A percentile compares a stretch with the other conserved stretches of the same genome.
These are phyloP conservation scores for Chlorella sp. DNA, from an alignment of 139 green algal species.

Conservation along the genomic window DNA sequence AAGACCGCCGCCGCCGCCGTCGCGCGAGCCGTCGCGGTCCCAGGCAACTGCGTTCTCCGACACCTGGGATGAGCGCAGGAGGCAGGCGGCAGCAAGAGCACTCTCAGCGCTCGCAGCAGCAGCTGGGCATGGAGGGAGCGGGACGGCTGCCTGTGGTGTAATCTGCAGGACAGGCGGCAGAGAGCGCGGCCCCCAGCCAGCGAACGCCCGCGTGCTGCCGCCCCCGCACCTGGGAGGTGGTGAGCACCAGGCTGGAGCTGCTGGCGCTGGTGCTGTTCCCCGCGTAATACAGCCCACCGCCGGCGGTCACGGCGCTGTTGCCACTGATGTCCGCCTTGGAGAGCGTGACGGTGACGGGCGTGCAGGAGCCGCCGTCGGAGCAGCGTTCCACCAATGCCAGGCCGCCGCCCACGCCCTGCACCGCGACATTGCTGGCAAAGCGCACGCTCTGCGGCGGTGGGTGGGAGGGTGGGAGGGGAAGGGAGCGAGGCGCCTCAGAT, in stretches of 20 bases:
- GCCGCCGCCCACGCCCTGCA: constrained; percentile 21
- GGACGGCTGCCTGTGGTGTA: too few species aligned
- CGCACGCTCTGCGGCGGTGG: not conserved
- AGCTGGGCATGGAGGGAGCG: too few species aligned
- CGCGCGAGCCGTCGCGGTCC: not conserved
- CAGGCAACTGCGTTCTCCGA: constrained; percentile 1
- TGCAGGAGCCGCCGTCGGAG: not conserved
- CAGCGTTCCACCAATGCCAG: constrained; percentile 24
- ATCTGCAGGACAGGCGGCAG: too few species aligned
- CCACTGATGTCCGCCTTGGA: not conserved
- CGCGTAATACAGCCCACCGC: constrained; percentile 17
- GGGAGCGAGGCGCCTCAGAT: too few species aligned
- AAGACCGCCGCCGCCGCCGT: constrained; percentile 18
- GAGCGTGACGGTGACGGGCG: constrained; percentile 3
- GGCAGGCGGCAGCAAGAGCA: too few species aligned
- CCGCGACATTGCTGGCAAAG: too few species aligned
- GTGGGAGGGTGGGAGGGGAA: too few species aligned
- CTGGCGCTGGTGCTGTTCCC: not conserved
- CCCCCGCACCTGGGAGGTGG: too few species aligned
- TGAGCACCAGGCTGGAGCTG: not conserved
- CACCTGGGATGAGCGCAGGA: too few species aligned
- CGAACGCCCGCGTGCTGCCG: too few species aligned
- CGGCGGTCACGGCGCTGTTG: constrained; percentile 22
- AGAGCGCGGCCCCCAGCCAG: too few species aligned
- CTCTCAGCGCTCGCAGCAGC: too few species aligned